phyloP scores from a whole-genome alignment of 2,329 filamentous ascomycete species.

The Metarhizium brunneum region DNA sequence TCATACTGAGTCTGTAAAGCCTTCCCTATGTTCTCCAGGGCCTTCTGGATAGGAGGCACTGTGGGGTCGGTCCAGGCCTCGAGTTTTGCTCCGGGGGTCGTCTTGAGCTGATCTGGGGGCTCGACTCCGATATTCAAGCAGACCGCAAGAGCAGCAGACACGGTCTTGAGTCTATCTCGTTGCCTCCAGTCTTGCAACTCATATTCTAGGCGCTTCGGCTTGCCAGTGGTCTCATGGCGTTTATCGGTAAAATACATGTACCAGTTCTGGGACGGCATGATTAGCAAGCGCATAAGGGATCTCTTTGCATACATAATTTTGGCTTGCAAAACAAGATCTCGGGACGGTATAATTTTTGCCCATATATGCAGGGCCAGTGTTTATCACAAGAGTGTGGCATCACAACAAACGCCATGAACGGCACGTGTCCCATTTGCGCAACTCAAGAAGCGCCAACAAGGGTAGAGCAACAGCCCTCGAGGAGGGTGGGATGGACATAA shows the following conservation, averaged over 20 bases:
- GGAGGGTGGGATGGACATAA: not conserved
- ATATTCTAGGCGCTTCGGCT: constrained; percentile 59
- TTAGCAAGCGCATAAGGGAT: not conserved
- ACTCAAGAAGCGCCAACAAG: not conserved
- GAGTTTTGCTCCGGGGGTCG: constrained; percentile 82
- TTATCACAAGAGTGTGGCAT: not conserved
- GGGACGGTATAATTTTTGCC: not conserved
- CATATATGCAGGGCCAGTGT: not conserved
- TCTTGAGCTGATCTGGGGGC: constrained; percentile 93
- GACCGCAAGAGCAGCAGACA: constrained; percentile 86
- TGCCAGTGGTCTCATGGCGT: constrained; percentile 87
- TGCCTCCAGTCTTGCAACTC: constrained; percentile 91
- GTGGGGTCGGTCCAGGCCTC: constrained; percentile 97
- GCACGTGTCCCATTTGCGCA: constrained; percentile 6
- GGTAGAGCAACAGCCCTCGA: not conserved
- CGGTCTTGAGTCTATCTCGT: constrained; percentile 91
- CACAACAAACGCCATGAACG: constrained; percentile 4
- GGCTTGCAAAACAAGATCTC: not conserved
- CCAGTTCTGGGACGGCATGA: constrained; percentile 58
- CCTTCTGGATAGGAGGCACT: constrained; percentile 68
- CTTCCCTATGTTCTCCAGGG: constrained; percentile 90
- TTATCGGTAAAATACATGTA: constrained; percentile 99
- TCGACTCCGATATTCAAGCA: constrained; percentile 97
- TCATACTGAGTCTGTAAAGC: constrained; percentile 95
- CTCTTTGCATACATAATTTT: not conserved